Conservation (phyloP, 2,329 filamentous ascomycete species). For the Blastomyces gilchristii region DNA sequence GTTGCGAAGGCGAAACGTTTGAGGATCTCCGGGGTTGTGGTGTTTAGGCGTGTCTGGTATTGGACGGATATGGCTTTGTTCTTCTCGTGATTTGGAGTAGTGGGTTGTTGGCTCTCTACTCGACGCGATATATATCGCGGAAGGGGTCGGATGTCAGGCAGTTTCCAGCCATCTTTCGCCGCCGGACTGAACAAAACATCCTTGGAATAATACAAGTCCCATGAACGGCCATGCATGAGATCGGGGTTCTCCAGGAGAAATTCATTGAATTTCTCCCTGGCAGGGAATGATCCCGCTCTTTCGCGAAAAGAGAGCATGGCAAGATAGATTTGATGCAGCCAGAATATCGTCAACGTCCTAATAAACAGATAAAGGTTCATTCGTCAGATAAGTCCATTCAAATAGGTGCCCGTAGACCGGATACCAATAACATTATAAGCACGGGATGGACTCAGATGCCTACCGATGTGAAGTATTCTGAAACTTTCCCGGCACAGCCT, state of each 20-base stretch:
- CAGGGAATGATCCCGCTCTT: not conserved
- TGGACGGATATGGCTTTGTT: not conserved
- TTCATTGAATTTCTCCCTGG: constrained; percentile 1
- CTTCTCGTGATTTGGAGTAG: not conserved
- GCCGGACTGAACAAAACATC: constrained; percentile 1
- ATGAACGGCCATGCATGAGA: constrained; percentile 4
- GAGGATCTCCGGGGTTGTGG: not conserved
- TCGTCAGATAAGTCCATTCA: not conserved
- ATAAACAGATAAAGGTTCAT: not conserved
- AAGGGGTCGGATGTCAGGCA: not conserved
- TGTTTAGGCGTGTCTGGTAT: not conserved
- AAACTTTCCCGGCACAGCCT: constrained; percentile 3
- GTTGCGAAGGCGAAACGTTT: constrained; percentile 1
- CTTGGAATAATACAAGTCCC: constrained; percentile 3
- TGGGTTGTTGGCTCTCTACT: not conserved
- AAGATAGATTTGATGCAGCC: constrained; percentile 4
- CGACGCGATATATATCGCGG: not conserved
- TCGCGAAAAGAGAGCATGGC: not conserved
- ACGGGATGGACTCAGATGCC: not conserved
- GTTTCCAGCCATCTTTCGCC: not conserved
- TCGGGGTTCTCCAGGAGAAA: constrained; percentile 3
- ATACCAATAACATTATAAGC: not conserved
- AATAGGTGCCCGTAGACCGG: not conserved
- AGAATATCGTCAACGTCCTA: constrained; percentile 8
- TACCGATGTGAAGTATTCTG: constrained; percentile 4